Evolutionary conservation across 352 stramenopile species (phyloP).

Genomic region (Saprolegnia diclina): DNA sequence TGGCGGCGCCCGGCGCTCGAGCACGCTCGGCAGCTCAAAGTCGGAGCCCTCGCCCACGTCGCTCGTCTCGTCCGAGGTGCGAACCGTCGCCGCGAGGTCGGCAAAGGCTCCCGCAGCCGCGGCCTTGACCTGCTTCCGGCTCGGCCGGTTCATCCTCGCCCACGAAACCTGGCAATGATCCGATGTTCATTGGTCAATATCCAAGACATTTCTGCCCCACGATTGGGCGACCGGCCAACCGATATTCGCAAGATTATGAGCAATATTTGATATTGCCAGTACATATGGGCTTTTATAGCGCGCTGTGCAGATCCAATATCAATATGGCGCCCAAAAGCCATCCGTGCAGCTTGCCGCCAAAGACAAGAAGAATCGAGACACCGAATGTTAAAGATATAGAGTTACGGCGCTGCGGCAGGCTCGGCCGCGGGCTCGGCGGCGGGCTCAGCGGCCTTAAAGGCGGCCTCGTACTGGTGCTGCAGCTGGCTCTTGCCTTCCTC

Average conservation of each 20-base stretch:
- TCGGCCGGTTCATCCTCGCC: not conserved
- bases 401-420: not conserved
- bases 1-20: not conserved
- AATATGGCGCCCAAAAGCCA: too few relatives aligned
- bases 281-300: too few relatives aligned
- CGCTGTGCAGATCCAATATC: too few relatives aligned
- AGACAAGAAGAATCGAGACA: not conserved
- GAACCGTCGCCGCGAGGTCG: not conserved
- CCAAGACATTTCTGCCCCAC: not conserved
- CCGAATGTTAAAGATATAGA: not conserved
- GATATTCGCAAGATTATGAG: too few relatives aligned
- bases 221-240: too few relatives aligned
- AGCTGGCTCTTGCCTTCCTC: not conserved
- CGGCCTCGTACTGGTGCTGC: slow-evolving; percentile 13
- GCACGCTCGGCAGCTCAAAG: not conserved
- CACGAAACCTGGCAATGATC: not conserved
- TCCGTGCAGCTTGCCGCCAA: too few relatives aligned
- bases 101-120: not conserved
- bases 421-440: not conserved
- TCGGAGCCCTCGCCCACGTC: not conserved
- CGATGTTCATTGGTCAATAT: not conserved
- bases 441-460: not conserved
- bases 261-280: too few relatives aligned
- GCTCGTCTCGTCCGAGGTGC: not conserved
- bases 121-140: not conserved